Percentiles rank a stretch among this genome's conserved stretches.
phyloP scores from a whole-genome alignment of 2,329 filamentous ascomycete genomes.

The Ustulina deusta region DNA sequence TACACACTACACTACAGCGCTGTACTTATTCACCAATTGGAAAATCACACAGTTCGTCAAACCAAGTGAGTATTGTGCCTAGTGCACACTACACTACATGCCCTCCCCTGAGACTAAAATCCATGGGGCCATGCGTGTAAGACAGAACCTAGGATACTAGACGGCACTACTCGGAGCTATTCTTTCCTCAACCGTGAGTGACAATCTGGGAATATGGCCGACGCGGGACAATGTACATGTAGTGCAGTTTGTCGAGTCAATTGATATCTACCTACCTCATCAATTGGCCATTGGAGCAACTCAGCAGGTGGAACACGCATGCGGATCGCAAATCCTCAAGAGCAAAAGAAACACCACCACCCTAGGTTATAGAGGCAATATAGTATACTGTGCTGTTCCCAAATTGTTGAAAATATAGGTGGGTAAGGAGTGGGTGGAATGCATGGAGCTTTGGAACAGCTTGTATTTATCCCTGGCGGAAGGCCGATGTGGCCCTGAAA shows the following conservation, averaged over 20 bases:
- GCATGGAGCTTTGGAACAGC: slow-evolving; percentile 32
- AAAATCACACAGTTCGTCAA: background rate
- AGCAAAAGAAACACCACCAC: background rate
- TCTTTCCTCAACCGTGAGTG: slow-evolving; percentile 36
- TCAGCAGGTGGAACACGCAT: background rate
- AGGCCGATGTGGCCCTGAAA: slow-evolving; percentile 23
- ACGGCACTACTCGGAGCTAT: slow-evolving; percentile 42
- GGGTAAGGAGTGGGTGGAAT: background rate
- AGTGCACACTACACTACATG: too few species aligned
- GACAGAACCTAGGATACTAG: slow-evolving; percentile 24
- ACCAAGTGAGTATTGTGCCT: too few species aligned
- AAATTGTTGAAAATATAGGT: background rate
- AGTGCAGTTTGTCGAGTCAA: slow-evolving; percentile 3
- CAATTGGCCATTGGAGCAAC: too few species aligned
- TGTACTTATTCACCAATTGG: background rate
- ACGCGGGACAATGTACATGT: background rate
- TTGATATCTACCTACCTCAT: slow-evolving; percentile 18
- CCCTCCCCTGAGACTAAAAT: slow-evolving; percentile 31
- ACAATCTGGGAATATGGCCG: slow-evolving; percentile 25
- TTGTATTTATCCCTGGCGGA: slow-evolving; percentile 39
- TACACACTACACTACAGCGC: background rate
- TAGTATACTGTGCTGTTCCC: background rate
- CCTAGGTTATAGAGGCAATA: too few species aligned
- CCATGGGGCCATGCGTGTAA: slow-evolving; percentile 40
- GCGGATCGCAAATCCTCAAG: background rate